Evolutionary conservation across 345 rosid genomes (phyloP), one percentile per base, ranked within the genome.

Genomic region (Murraya koenigii): DNA sequence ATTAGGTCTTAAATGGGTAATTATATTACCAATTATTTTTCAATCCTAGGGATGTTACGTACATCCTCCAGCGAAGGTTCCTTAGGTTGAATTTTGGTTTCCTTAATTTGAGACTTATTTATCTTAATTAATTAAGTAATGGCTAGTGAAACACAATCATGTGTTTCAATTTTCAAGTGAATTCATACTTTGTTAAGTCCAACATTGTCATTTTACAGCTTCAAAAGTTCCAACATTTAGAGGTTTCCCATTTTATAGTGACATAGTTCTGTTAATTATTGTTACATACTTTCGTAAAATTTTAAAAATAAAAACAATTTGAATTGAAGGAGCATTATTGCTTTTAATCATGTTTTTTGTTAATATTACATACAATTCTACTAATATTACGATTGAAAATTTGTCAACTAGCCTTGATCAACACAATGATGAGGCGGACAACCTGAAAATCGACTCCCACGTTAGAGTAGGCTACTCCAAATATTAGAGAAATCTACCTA

Each of bases 1-100:
- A 77, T 69, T 67, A 47, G 41, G 66, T 13, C 20, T 44, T 86
- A 76, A 78, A 62, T 80, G 82, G 60, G 26, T 38, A 74, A 77
- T 76, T 33, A 78, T 49, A n/a, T 26, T 44, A 7, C 8, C 11
- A 26, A 7, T 63, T 13, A 20, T 55, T 60, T 74, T 56, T 38
- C 30, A 41, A 36, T 35, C 59, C 66, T 59, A 23, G 62, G 66
- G 20, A 63, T 64, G 22, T 63, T 36, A 30, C 60, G 26, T 55
- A 55, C 64, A 8, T 4, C 23, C 35, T 55, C 68, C 49, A 30
- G 8, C 52, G 25, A 64, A 30, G 25, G 39, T 25, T 56, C 58
- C 39, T 35, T 25, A 0, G 13, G 54, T 61, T 26, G 20, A 19
- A 25, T 64, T 75, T 22, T 59, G 26, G 36, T 6, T 9, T 20